phyloP scores from a whole-genome alignment of 139 green algal genomes.

The Bryopsis sp. region DNA sequence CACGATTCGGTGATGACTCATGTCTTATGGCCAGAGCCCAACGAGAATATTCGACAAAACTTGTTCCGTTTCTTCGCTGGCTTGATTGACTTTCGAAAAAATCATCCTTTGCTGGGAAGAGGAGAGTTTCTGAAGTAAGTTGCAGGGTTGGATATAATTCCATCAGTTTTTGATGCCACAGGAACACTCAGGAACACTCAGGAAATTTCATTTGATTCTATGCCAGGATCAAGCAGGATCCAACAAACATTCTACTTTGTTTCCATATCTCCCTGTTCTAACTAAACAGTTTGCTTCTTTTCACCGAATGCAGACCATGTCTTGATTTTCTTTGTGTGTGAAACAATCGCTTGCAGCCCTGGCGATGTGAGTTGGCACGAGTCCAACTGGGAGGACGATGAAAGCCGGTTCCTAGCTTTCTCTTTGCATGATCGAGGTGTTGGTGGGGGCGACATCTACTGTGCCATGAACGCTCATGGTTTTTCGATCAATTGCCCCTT shows the following conservation, averaged over 20 bases:
- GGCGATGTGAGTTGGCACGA: conserved; percentile 96
- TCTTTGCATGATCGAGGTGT: conserved; percentile 65
- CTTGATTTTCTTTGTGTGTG: too few relatives aligned
- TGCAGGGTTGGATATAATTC: too few relatives aligned
- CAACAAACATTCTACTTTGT: too few relatives aligned
- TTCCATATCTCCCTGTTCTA: too few relatives aligned
- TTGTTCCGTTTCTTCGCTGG: conserved; percentile 45
- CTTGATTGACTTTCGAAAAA: conserved; percentile 70
- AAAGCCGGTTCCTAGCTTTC: conserved; percentile 90
- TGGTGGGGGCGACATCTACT: conserved; percentile 67
- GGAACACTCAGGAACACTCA: neutral
- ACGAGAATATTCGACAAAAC: conserved; percentile 23
- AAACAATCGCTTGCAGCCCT: too few relatives aligned
- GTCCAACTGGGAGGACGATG: conserved; percentile 83
- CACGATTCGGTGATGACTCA: conserved; percentile 80
- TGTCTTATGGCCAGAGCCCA: conserved; percentile 60
- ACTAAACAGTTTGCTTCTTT: too few relatives aligned
- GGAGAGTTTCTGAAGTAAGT: conserved; percentile 62
- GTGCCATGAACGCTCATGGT: conserved; percentile 88
- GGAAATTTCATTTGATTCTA: neutral
- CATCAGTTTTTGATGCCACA: too few relatives aligned
- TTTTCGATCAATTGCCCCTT: conserved; percentile 50
- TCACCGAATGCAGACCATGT: too few relatives aligned
- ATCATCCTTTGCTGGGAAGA: conserved; percentile 72
- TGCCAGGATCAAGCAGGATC: neutral